Base-by-base conservation (phyloP, 192 early-diverging fungal genomes). In the Umbelopsis ramanniana region DNA sequence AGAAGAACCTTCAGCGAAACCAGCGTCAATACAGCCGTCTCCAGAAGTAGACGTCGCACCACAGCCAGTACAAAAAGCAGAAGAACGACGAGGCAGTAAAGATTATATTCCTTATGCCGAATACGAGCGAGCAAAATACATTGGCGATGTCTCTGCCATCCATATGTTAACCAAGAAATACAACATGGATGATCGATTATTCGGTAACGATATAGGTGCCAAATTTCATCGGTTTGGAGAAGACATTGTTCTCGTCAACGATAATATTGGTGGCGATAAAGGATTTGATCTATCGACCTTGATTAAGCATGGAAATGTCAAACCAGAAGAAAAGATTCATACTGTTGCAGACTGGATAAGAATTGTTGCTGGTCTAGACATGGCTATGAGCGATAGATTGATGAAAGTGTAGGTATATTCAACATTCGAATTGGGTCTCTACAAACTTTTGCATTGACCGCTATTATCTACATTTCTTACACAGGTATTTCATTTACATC, bases 401-500 rank as follows among this genome's bases (percentile, higher is more conserved):
- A 67, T 79, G 72, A 74, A 74, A 68, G 52, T 79, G 77, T 79
- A 72, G 43, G 68, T 50, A 35, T 14, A 9, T n/a, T n/a, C 38
- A 38, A 15, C 3, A 23, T 7, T 47, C 2, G 40, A 19, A 19
- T 50, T 21, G 22, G 21, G 46, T 22, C 6, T 12, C 69, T 52
- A 33, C 40, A 9, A 11, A 2, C 3, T 26, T 15, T n/a, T 0
- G 7, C 45, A 46, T 57, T 55, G 17, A 8, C 14, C 15, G 57
- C 11, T n/a, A 0, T 46, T 80, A 84, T 26, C 78, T 83, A 22
- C 68, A 68, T 50, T 73, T 91, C 37, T 80, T 90, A 50, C 74
- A 80, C 37, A 72, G 80, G 15, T 93, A 89, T 68, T 93, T 92
- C 72, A 81, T 69, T 8, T 86, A 87, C 66, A 80, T 91, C 0